Percentiles rank a stretch among this genome's conserved stretches.
Evolutionary conservation across 2,329 filamentous ascomycete species (phyloP).

Genomic region (Talaromyces sp.): DNA sequence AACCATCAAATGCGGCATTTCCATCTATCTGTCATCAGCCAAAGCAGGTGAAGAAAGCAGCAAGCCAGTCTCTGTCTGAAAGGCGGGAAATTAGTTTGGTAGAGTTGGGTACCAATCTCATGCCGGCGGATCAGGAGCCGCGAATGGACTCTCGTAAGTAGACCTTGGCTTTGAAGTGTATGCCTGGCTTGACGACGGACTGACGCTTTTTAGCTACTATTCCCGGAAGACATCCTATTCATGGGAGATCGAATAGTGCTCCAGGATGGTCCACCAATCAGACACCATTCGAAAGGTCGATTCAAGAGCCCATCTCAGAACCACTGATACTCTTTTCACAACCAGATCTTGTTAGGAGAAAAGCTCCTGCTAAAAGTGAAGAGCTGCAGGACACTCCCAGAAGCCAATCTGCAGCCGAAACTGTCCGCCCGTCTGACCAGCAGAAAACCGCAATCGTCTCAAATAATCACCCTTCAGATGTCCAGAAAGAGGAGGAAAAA

Average conservation of each 20-base stretch:
- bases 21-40: neutral
- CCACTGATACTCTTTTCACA: constrained; percentile 12
- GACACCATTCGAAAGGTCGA: constrained; percentile 11
- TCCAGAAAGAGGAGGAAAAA: constrained; percentile 11
- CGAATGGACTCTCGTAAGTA: constrained; percentile 26
- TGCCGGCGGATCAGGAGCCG: constrained; percentile 19
- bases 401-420: neutral
- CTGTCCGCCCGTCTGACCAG: neutral
- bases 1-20: neutral
- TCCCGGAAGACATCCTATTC: constrained; percentile 23
- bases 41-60: constrained; percentile 14
- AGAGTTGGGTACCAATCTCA: constrained; percentile 16
- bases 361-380: neutral
- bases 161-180: neutral
- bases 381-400: neutral
- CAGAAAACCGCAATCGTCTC: neutral
- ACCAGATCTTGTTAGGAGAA: neutral
- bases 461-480: neutral
- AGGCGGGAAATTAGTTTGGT: constrained; percentile 21
- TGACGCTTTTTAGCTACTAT: constrained; percentile 23
- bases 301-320: constrained; percentile 15
- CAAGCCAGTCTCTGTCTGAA: constrained; percentile 15
- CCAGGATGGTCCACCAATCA: constrained; percentile 16
- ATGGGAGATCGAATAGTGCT: constrained; percentile 25
- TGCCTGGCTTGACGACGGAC: neutral